Percentiles rank a stretch among this genome's conserved stretches.
Evolutionary conservation across 2,329 filamentous ascomycete species (phyloP).

Genomic region (Alternaria sp.): DNA sequence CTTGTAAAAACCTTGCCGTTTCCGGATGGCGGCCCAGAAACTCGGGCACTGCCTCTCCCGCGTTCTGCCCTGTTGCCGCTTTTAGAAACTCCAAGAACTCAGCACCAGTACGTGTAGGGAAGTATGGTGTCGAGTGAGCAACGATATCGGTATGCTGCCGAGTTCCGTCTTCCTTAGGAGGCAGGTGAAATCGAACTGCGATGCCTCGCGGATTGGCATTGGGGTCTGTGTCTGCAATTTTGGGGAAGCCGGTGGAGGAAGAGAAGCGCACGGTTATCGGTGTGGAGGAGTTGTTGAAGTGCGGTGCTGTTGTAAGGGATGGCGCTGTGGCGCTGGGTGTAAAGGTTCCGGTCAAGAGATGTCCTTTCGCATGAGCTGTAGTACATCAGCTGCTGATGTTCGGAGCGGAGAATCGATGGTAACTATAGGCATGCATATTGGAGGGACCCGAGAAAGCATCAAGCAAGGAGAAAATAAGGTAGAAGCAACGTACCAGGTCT

Average conservation of each 20-base stretch:
- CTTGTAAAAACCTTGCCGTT: constrained; percentile 58
- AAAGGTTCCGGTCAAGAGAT: constrained; percentile 62
- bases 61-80: constrained; percentile 48
- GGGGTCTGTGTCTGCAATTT: constrained; percentile 59
- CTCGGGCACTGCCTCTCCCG: constrained; percentile 44
- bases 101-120: constrained; percentile 62
- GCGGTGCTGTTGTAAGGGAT: constrained; percentile 57
- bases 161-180: constrained; percentile 45
- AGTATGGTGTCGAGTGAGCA: constrained; percentile 61
- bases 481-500: constrained; percentile 37
- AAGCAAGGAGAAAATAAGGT: not conserved
- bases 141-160: constrained; percentile 65
- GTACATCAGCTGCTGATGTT: not conserved
- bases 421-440: not conserved
- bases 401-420: not conserved
- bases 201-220: constrained; percentile 59
- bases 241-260: constrained; percentile 60
- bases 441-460: not conserved
- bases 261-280: constrained; percentile 62
- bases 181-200: constrained; percentile 60
- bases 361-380: constrained; percentile 64
- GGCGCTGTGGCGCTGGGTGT: constrained; percentile 56
- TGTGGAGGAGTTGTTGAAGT: constrained; percentile 58
- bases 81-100: constrained; percentile 61
- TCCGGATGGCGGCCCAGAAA: constrained; percentile 59